Evolutionary conservation across 2,329 filamentous ascomycete species (phyloP).

Genomic region (Sporothrix dimorphospora): DNA sequence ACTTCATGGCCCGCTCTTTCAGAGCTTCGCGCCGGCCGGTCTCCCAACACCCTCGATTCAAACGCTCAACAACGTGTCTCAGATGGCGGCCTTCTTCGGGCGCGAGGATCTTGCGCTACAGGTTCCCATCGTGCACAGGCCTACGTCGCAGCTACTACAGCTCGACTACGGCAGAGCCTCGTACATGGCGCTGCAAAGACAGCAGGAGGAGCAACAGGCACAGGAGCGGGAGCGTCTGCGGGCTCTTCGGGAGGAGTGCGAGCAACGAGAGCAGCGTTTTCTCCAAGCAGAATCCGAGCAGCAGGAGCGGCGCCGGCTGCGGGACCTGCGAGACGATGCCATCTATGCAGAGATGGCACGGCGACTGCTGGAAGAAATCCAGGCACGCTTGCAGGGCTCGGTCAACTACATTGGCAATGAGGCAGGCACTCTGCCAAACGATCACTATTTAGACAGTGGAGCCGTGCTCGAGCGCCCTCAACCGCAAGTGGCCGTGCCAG

Average conservation of each 20-base stretch:
- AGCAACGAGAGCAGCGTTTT: too few species aligned
- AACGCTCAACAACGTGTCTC: not conserved
- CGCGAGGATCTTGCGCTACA: not conserved
- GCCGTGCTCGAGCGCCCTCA: not conserved
- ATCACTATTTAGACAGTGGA: not conserved
- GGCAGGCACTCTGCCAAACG: not conserved
- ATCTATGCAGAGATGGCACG: not conserved
- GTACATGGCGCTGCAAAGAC: too few species aligned
- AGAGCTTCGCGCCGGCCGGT: not conserved
- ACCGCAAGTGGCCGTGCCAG: not conserved
- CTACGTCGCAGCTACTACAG: too few species aligned
- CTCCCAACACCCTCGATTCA: not conserved
- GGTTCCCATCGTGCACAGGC: not conserved
- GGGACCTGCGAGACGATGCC: not conserved
- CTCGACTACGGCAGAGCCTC: too few species aligned
- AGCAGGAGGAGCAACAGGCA: too few species aligned
- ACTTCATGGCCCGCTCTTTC: not conserved
- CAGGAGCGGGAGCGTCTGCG: too few species aligned
- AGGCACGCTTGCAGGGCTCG: too few species aligned
- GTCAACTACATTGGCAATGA: not conserved
- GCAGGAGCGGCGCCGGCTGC: too few species aligned
- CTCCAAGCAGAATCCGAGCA: too few species aligned
- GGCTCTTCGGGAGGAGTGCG: too few species aligned
- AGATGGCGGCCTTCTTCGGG: not conserved
- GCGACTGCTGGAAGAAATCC: too few species aligned